phyloP scores from a whole-genome alignment of 140 eudicot species.

The Erigeron philadelphicus region DNA sequence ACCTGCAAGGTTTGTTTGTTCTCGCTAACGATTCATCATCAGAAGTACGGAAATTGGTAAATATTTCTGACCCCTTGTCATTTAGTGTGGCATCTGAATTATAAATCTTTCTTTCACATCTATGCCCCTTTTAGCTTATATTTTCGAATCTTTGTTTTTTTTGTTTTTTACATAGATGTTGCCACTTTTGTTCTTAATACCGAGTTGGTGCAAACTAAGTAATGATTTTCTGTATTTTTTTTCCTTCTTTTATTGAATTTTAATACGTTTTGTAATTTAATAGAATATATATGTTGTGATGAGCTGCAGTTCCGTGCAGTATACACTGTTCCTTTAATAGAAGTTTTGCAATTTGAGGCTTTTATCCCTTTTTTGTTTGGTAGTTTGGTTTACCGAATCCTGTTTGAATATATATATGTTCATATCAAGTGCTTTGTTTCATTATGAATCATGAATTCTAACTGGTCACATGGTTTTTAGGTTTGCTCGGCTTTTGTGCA shows the following conservation, averaged over 20 bases:
- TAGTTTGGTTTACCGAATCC: neutral
- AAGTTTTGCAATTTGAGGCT: constrained; percentile 7
- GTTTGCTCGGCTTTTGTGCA: constrained; percentile 94
- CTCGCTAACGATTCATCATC: constrained; percentile 83
- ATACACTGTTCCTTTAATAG: neutral
- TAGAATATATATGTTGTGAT: neutral
- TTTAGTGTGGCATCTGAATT: neutral
- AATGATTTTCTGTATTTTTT: too few relatives aligned
- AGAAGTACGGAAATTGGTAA: constrained; percentile 98
- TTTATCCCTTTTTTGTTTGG: neutral
- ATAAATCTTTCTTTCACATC: neutral
- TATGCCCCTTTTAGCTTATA: neutral
- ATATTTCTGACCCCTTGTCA: constrained; percentile 12
- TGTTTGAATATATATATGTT: constrained; percentile 2
- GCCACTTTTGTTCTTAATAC: neutral
- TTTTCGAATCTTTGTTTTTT: neutral
- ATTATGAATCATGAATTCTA: constrained; percentile 12
- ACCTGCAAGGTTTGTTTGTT: constrained; percentile 89
- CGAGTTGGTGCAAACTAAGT: neutral
- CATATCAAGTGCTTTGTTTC: constrained; percentile 12
- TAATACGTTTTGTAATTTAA: neutral
- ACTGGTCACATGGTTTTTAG: constrained; percentile 38
- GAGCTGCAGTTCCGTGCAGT: constrained; percentile 9
- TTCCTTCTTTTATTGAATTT: neutral
- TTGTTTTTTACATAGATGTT: neutral